These are phyloP conservation scores for Adansonia digitata DNA, from an alignment of 345 rosid genomes.

Conservation along the genomic window DNA sequence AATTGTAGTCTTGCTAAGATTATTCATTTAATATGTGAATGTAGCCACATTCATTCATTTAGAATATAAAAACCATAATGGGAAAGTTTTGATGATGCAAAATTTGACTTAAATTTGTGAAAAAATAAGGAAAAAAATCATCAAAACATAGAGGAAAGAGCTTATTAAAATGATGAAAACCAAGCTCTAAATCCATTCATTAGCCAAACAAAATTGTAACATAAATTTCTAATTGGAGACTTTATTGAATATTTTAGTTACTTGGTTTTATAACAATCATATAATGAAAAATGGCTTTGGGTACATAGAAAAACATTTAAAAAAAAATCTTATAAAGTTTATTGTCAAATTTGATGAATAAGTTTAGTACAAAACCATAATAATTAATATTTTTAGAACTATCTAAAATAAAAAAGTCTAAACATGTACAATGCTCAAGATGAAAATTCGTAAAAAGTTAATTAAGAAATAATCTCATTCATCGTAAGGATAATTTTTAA, in stretches of 20 bases:
- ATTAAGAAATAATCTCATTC: too few relatives aligned
- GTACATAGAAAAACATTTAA: too few relatives aligned
- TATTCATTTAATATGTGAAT: not conserved
- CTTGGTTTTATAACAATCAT: not conserved
- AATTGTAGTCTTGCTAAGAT: not conserved
- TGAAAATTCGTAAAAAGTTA: not conserved
- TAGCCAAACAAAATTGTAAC: too few relatives aligned
- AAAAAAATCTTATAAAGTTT: too few relatives aligned
- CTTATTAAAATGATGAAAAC: too few relatives aligned
- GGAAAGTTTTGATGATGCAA: not conserved
- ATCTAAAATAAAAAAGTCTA: too few relatives aligned
- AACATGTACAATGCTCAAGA: too few relatives aligned
- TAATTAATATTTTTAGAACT: not conserved
- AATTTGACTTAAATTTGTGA: not conserved
- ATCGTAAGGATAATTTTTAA: too few relatives aligned
- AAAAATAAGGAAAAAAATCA: too few relatives aligned
- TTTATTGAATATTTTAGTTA: not conserved
- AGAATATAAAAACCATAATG: not conserved
- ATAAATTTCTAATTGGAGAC: not conserved
- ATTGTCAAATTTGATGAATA: not conserved
- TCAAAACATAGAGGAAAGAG: too few relatives aligned
- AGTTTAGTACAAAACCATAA: not conserved
- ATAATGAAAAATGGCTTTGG: too few relatives aligned
- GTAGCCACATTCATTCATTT: not conserved
- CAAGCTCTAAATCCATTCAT: too few relatives aligned